Conservation (phyloP, 2,329 filamentous ascomycete species). For the Hypoxylon sp. region DNA sequence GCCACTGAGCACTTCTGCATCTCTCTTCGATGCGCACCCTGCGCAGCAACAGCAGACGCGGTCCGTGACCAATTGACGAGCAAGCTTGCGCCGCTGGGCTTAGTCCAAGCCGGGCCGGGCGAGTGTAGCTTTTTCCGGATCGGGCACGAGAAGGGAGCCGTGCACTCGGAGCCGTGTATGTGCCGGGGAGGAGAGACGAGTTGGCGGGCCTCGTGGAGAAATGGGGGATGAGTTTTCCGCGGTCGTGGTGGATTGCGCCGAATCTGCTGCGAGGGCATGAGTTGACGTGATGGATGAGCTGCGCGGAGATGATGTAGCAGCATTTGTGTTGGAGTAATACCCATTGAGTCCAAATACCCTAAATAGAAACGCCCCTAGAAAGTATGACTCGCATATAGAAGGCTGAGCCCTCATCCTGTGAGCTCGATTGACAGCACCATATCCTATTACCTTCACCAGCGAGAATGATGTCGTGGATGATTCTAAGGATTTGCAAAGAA, state of each 20-base stretch:
- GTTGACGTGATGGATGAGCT: constrained; percentile 2
- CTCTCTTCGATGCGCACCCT: constrained; percentile 61
- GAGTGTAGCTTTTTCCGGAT: constrained; percentile 61
- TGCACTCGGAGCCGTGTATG: constrained; percentile 61
- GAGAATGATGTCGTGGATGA: too few species aligned
- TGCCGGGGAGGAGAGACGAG: constrained; percentile 52
- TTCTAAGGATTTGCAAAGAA: too few species aligned
- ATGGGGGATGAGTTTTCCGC: constrained; percentile 59
- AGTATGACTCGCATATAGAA: background rate
- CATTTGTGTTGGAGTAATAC: background rate
- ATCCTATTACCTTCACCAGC: background rate
- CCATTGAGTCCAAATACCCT: too few species aligned
- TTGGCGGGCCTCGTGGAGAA: constrained; percentile 51
- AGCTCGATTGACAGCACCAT: background rate
- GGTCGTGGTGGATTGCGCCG: constrained; percentile 49
- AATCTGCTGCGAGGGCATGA: constrained; percentile 17
- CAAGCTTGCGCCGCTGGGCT: constrained; percentile 49
- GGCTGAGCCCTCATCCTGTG: background rate
- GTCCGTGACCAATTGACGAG: constrained; percentile 56
- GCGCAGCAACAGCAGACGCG: constrained; percentile 59
- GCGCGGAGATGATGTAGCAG: background rate
- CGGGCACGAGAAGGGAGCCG: constrained; percentile 58
- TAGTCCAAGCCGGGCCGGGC: constrained; percentile 47
- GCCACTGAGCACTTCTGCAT: constrained; percentile 58
- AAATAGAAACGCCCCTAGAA: too few species aligned